phyloP scores from a whole-genome alignment of 2,329 filamentous ascomycete species.

The Pseudogymnoascus sp. region DNA sequence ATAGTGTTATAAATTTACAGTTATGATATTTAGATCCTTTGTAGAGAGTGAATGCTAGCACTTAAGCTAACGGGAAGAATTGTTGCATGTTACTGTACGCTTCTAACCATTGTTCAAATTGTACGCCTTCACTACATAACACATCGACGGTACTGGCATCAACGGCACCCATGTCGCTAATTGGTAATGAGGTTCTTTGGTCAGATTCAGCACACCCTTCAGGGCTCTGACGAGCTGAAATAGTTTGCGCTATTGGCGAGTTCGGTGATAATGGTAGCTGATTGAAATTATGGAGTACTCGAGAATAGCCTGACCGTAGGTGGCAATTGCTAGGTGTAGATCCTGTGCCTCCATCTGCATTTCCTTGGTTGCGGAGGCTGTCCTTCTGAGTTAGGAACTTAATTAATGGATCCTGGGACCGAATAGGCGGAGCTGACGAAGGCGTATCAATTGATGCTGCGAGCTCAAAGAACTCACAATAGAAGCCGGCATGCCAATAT shows the following conservation, averaged over 20 bases:
- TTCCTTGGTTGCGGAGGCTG: background rate
- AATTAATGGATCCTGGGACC: slow-evolving; percentile 1
- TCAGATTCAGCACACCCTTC: background rate
- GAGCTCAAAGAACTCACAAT: slow-evolving; percentile 19
- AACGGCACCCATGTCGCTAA: background rate
- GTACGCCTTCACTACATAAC: background rate
- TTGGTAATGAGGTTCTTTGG: background rate
- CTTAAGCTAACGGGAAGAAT: slow-evolving; percentile 8
- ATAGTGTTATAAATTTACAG: background rate
- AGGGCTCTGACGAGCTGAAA: background rate
- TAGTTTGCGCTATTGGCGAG: background rate
- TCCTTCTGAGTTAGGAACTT: slow-evolving; percentile 6
- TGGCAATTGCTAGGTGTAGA: background rate
- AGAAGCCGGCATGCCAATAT: slow-evolving; percentile 21
- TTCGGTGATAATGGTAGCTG: background rate
- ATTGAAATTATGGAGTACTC: background rate
- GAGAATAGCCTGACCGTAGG: background rate
- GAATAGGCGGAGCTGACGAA: background rate
- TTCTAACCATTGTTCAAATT: slow-evolving; percentile 9
- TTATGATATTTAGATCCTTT: background rate
- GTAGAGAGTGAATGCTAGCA: background rate
- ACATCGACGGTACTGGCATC: background rate
- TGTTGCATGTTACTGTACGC: slow-evolving; percentile 2
- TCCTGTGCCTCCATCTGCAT: background rate
- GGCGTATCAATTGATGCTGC: slow-evolving; percentile 8